Percentiles rank a stretch among this genome's conserved stretches.
Conservation (phyloP, 331 rosid species). For the Pyrus hybrid region DNA sequence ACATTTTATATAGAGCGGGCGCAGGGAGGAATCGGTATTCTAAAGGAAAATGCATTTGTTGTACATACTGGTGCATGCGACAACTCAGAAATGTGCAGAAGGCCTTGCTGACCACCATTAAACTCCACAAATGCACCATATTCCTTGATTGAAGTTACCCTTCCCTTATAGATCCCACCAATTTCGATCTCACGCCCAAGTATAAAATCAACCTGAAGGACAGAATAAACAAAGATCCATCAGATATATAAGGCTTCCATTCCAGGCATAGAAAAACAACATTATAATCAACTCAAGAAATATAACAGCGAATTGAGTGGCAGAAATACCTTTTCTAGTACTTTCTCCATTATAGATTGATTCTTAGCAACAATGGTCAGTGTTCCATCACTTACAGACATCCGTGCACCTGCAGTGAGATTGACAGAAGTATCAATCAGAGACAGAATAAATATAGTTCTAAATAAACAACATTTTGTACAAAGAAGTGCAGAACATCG, state of each 20-base stretch:
- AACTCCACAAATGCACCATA: slow-evolving; percentile 96
- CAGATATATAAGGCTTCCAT: not conserved
- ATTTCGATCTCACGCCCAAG: slow-evolving; percentile 92
- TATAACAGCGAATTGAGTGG: not conserved
- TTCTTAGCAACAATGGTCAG: slow-evolving; percentile 80
- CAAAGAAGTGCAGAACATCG: not conserved
- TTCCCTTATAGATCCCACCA: slow-evolving; percentile 81
- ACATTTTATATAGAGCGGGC: not conserved
- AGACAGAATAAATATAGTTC: not conserved
- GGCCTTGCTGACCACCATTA: slow-evolving; percentile 96
- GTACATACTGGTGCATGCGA: slow-evolving; percentile 75
- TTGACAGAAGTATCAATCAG: not conserved
- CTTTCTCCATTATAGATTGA: slow-evolving; percentile 70
- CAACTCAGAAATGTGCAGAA: slow-evolving; percentile 95
- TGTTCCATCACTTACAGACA: slow-evolving; percentile 83
- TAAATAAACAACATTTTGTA: not conserved
- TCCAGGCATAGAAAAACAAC: not conserved
- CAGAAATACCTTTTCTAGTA: slow-evolving; percentile 66
- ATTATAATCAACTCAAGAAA: not conserved
- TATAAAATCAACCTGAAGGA: slow-evolving; percentile 61
- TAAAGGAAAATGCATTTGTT: not conserved
- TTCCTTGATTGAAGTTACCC: slow-evolving; percentile 62
- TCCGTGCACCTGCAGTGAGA: slow-evolving; percentile 60
- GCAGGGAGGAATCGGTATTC: not conserved
- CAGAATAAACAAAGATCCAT: not conserved